A percentile compares a stretch with the other conserved stretches of the same genome.
Conservation (phyloP, 441 rosid genomes). For the Dalechampia spathulata region DNA sequence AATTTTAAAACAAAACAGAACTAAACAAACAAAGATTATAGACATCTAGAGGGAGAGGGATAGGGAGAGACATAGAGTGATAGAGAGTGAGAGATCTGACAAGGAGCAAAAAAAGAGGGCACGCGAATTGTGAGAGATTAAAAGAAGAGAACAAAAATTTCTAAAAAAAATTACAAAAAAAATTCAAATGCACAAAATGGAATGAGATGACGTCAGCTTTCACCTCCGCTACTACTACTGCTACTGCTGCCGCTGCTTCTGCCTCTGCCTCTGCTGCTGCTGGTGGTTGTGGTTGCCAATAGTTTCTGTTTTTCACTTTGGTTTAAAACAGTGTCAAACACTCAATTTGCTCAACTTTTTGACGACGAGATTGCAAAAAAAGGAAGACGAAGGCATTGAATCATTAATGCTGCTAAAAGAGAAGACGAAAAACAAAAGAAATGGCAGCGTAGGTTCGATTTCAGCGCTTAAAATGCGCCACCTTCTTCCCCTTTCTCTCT, state of each 20-base stretch:
- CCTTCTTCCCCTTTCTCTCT: background rate
- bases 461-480: conserved; percentile 36
- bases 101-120: conserved; percentile 20
- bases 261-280: too few relatives aligned
- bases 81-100: too few relatives aligned
- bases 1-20: background rate
- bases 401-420: too few relatives aligned
- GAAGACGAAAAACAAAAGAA: background rate
- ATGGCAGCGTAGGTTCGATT: conserved; percentile 14
- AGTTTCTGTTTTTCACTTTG: too few relatives aligned
- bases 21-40: conserved; percentile 13
- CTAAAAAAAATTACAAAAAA: too few relatives aligned
- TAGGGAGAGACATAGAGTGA: too few relatives aligned
- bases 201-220: background rate
- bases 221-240: background rate
- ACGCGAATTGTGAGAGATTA: conserved; percentile 11
- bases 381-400: too few relatives aligned
- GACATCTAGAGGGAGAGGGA: too few relatives aligned
- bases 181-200: background rate
- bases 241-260: background rate
- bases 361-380: too few relatives aligned
- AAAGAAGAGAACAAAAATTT: background rate
- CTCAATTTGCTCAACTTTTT: background rate
- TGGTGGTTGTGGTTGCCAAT: too few relatives aligned
- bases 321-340: too few relatives aligned